These are phyloP conservation scores for Beta vulgaris DNA, from an alignment of 148 eudicot genomes.

Conservation along the genomic window DNA sequence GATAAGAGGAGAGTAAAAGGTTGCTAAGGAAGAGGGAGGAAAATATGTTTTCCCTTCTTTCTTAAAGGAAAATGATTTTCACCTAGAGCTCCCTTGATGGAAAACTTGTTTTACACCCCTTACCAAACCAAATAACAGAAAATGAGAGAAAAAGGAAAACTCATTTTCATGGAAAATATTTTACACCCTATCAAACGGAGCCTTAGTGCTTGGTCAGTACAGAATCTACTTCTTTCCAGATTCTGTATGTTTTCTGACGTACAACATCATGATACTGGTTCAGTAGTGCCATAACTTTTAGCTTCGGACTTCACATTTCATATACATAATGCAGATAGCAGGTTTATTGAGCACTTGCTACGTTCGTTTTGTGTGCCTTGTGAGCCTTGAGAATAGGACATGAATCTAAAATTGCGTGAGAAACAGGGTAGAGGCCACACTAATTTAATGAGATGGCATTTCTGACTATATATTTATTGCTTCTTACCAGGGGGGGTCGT, in stretches of 20 bases:
- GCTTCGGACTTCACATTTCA: background rate
- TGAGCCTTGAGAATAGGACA: background rate
- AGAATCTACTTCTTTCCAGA: background rate
- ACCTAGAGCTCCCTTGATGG: no score
- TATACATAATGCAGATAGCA: background rate
- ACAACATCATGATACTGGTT: background rate
- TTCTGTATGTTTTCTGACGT: background rate
- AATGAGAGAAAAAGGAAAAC: no score
- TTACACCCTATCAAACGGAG: no score
- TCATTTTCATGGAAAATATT: no score
- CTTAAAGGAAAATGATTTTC: no score
- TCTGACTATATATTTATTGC: conserved; percentile 6
- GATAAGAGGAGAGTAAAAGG: no score
- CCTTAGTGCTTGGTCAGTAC: no score
- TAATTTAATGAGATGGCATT: background rate
- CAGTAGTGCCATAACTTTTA: background rate
- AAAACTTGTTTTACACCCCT: no score
- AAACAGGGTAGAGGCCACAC: background rate
- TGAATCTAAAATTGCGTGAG: background rate
- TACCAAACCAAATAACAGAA: no score
- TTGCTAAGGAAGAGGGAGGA: no score
- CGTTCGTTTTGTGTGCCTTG: background rate
- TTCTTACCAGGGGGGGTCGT: conserved; percentile 78
- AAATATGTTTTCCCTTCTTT: no score
- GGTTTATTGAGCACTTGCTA: background rate